Evolutionary conservation across 495 filamentous ascomycete species (phyloP).

Genomic region (Letharia lupina): DNA sequence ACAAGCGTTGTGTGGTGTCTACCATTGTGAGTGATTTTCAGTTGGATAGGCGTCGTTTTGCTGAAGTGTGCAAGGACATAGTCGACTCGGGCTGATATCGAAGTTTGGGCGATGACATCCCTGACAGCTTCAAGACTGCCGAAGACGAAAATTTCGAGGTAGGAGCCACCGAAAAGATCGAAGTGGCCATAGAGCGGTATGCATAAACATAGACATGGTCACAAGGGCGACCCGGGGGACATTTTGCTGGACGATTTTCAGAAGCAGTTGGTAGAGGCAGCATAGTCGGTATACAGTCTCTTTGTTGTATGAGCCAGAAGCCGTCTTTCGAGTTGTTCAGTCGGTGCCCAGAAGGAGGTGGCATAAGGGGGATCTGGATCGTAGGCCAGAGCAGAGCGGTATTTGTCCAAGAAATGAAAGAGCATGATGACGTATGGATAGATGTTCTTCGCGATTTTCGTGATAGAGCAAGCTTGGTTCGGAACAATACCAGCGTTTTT

Average conservation of each 20-base stretch:
- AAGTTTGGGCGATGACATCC: not conserved
- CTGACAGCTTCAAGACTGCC: not conserved
- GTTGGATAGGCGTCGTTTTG: not conserved
- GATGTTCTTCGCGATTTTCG: not conserved
- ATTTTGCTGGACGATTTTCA: not conserved
- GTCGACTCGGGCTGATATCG: too few species aligned
- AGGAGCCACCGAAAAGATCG: too few species aligned
- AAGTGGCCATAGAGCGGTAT: too few species aligned
- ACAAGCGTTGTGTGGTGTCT: not conserved
- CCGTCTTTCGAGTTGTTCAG: not conserved
- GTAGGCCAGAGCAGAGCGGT: not conserved
- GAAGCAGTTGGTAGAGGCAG: not conserved
- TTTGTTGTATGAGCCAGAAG: not conserved
- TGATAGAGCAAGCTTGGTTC: too few species aligned
- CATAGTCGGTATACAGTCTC: not conserved
- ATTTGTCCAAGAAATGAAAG: not conserved
- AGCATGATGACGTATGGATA: not conserved
- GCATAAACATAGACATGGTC: too few species aligned
- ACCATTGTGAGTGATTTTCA: not conserved
- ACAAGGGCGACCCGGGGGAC: too few species aligned
- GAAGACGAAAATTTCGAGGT: not conserved
- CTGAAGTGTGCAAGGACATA: not conserved
- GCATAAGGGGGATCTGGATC: too few species aligned
- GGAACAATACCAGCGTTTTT: too few species aligned
- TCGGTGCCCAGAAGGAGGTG: not conserved